Evolutionary conservation across 2,329 filamentous ascomycete species (phyloP).

Genomic region (Fusarium agapanthi): DNA sequence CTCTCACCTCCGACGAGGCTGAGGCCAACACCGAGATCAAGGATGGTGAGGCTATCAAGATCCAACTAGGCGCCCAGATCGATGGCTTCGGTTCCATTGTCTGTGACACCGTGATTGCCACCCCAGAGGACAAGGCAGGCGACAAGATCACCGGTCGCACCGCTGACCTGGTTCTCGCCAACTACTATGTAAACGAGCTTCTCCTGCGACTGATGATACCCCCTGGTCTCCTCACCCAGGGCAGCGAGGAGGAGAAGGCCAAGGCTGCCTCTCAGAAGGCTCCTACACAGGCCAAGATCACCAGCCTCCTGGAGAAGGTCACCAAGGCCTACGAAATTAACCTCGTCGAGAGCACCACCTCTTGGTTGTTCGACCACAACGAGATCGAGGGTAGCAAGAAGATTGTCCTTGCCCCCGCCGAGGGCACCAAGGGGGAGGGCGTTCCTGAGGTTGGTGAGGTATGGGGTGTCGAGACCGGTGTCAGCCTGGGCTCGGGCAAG

Average conservation of each 20-base stretch:
- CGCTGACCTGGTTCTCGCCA: slow-evolving; percentile 90
- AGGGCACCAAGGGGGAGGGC: slow-evolving; percentile 91
- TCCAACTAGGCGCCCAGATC: slow-evolving; percentile 98
- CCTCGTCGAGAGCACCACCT: slow-evolving; percentile 96
- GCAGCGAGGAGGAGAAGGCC: slow-evolving; percentile 93
- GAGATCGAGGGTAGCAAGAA: slow-evolving; percentile 98
- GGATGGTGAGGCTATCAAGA: slow-evolving; percentile 89
- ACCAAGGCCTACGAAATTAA: slow-evolving; percentile 90
- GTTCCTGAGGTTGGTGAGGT: slow-evolving; percentile 88
- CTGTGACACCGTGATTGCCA: slow-evolving; percentile 87
- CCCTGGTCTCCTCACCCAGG: slow-evolving; percentile 82
- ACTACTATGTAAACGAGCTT: slow-evolving; percentile 94
- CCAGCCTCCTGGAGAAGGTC: slow-evolving; percentile 87
- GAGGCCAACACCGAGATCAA: slow-evolving; percentile 85
- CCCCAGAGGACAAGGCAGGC: slow-evolving; percentile 65
- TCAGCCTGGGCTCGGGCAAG: slow-evolving; percentile 91
- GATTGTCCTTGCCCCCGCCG: slow-evolving; percentile 88
- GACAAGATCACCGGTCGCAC: slow-evolving; percentile 77
- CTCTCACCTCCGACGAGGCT: slow-evolving; percentile 83
- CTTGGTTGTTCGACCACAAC: slow-evolving; percentile 95
- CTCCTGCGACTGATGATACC: slow-evolving; percentile 91
- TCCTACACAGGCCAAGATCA: slow-evolving; percentile 87
- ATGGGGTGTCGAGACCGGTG: slow-evolving; percentile 96
- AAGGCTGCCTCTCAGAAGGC: slow-evolving; percentile 86
- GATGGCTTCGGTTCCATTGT: slow-evolving; percentile 97